Evolutionary conservation across 2,329 filamentous ascomycete genomes (phyloP), one percentile per base, ranked within the genome.

Genomic region (Phaeosphaeriaceae sp.): DNA sequence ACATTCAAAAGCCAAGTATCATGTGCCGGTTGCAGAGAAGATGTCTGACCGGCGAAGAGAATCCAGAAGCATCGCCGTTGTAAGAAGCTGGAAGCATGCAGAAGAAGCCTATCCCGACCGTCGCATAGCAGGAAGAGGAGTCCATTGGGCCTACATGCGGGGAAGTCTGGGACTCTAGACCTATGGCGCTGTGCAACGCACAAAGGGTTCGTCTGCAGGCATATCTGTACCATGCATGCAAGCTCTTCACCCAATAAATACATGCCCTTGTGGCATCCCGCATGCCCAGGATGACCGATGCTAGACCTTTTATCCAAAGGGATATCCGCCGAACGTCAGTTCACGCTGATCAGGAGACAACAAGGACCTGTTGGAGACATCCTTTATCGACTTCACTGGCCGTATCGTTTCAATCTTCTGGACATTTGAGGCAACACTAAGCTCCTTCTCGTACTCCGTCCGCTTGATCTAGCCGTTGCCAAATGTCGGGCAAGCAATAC

Each of bases 371-470:
- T 36, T 11, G 31, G 31, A 36, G 31, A 13, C 13, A 11, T 36
- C 31, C 13, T 13, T 36, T 11, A 36, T 7, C 13, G 31, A 3
- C 6, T 11, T 36, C 31, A 36, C 31, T 36, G 31, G 31, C 31
- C 11, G 31, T 7, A 5, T 36, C 31, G 31, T 7, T 36, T 36
- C 31, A 36, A 15, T 36, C 13, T 7, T 15, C 13, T 36, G 6
- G 31, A 36, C 31, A 36, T 36, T 15, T 3, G 13, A 36, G 49
- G 55, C 50, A 31, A 48, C 54, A 48, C 60, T 56, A 63, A 58
- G 45, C 64, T 55, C 33, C n/a, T 50, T 47, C 50, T 45, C 27
- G 64, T 40, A 65, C 24, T 61, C 61, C 61, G 46, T 15, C 63
- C 63, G 63, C 48, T 7, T 25, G 36, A 50, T 11, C 22, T 41